Evolutionary conservation across 768 basidiomycete genomes (phyloP).

Genomic region (Auricularia auricula-judae): DNA sequence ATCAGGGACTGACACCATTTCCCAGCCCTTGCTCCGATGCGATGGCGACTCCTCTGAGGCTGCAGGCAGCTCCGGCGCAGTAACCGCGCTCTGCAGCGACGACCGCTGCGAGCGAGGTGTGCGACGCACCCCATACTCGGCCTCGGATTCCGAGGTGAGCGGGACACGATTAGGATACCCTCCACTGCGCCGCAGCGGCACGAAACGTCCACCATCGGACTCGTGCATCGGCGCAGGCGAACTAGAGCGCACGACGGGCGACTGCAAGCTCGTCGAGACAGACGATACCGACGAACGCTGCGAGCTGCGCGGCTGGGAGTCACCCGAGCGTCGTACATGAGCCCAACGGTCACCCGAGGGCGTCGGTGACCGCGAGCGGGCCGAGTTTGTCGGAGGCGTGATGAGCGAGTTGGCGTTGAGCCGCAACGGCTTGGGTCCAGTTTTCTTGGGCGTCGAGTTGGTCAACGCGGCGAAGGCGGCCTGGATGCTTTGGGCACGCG

Average conservation of each 20-base stretch:
- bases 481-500: slow-evolving; percentile 1
- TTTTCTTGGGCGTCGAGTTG: slow-evolving; percentile 28
- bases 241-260: not conserved
- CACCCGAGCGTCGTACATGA: not conserved
- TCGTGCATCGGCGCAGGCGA: not conserved
- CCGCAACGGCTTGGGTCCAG: slow-evolving; percentile 55
- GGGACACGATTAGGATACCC: not conserved
- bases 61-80: not conserved
- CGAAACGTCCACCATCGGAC: not conserved
- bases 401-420: slow-evolving; percentile 42
- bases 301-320: not conserved
- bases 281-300: not conserved
- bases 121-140: not conserved
- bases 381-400: slow-evolving; percentile 16
- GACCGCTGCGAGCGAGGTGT: not conserved
- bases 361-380: not conserved
- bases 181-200: not conserved
- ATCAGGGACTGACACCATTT: not conserved
- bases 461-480: slow-evolving; percentile 32
- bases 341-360: not conserved
- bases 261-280: not conserved
- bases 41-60: not conserved
- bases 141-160: not conserved
- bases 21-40: not conserved
- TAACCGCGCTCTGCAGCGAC: not conserved